Evolutionary conservation across 768 basidiomycete species (phyloP).

Genomic region (Naganishia kalamii): DNA sequence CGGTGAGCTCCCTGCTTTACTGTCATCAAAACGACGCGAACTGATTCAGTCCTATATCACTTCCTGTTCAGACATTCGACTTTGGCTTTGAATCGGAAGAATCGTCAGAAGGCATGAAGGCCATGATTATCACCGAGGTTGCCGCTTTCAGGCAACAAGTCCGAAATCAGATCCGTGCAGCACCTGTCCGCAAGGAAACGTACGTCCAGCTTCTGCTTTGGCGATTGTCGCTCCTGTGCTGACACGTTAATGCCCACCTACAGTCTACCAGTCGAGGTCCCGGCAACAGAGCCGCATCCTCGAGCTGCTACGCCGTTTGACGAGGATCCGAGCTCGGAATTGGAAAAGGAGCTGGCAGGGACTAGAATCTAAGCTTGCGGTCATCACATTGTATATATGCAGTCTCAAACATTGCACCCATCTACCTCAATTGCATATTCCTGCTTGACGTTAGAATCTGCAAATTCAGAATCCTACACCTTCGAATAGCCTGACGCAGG

Average conservation of each 20-base stretch:
- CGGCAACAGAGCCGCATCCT: slow-evolving; percentile 31
- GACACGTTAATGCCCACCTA: background rate
- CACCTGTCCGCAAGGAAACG: slow-evolving; percentile 34
- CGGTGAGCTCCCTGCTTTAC: no score
- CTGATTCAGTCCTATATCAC: no score
- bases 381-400: no score
- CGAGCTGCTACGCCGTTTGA: slow-evolving; percentile 29
- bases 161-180: slow-evolving; percentile 46
- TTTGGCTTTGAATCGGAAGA: slow-evolving; percentile 97
- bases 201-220: slow-evolving; percentile 12
- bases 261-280: slow-evolving; percentile 36
- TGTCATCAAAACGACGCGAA: no score
- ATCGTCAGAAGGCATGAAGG: slow-evolving; percentile 93
- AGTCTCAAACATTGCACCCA: no score
- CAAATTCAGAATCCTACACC: no score
- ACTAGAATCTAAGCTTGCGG: background rate
- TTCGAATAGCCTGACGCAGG: no score
- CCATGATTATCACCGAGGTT: slow-evolving; percentile 77
- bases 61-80: slow-evolving; percentile 79
- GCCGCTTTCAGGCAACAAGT: slow-evolving; percentile 76
- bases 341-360: slow-evolving; percentile 39
- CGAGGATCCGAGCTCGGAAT: slow-evolving; percentile 42
- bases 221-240: background rate
- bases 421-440: no score
- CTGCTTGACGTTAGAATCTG: no score